Evolutionary conservation across 176 grass and related monocot genomes (phyloP), one percentile per base, ranked within the genome.

Genomic region (Triticum monococcum): DNA sequence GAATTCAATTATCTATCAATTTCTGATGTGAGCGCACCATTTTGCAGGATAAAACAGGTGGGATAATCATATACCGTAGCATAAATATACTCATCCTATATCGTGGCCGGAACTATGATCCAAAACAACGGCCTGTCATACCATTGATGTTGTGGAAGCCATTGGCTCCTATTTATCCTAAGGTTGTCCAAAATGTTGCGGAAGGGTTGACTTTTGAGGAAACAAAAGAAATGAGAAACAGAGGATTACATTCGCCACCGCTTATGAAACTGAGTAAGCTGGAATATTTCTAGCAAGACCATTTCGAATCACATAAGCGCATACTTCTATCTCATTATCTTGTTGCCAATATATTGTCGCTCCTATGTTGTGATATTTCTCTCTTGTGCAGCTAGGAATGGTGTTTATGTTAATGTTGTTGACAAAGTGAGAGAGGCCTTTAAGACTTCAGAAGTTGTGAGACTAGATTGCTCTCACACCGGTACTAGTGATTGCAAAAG

Each of bases 71-170:
- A 75, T 81, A 87, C n/a, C 31, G 78, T 4, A 80, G 75, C 43
- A 88, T 92, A 75, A 92, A 92, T 57, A 84, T 92, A 12, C 73
- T 95, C 38, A 83, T 95, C 26, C 62, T 95, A 33, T 92, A 92
- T 46, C 89, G 86, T 60, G 93, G 93, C 37, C 89, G 84, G 50
- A 72, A 85, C 71, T 95, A 95, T 91, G 86, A 89, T 79, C 65
- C 88, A 7, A 87, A 91, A 50, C 62, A 77, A 26, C 80, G 84
- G 13, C 91, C 93, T 59, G 17, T 17, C 1, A 85, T 92, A 87
- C 91, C 91, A 14, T 63, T 95, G 77, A 95, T 95, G 88, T 45
- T 92, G 73, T 95, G 93, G 93, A 95, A 95, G 69, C 93, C 91
- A 33, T 86, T 92, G 30, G 88, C 91, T 66, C 93, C 93, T 63